phyloP scores from a whole-genome alignment of 2,329 filamentous ascomycete genomes.

The Karstenula rhodostoma region DNA sequence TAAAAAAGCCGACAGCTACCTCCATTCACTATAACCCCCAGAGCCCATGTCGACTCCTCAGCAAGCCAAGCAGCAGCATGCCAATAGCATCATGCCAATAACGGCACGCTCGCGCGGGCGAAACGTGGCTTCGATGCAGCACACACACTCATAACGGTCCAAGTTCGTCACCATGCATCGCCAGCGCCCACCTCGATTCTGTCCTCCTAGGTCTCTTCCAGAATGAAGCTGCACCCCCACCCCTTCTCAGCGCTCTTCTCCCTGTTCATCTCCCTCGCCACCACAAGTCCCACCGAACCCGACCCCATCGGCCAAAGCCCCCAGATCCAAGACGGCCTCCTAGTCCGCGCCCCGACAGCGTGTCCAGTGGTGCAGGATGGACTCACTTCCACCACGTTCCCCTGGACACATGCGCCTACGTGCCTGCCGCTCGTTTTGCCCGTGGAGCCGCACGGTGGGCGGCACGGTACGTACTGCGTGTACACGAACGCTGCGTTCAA shows the following conservation, averaged over 20 bases:
- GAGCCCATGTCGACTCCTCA: slow-evolving; percentile 16
- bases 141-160: neutral
- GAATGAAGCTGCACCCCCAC: neutral
- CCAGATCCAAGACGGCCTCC: slow-evolving; percentile 29
- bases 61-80: slow-evolving; percentile 13
- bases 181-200: neutral
- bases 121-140: slow-evolving; percentile 25
- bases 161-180: neutral
- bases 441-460: slow-evolving; percentile 13
- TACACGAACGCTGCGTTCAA: slow-evolving; percentile 39
- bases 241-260: neutral
- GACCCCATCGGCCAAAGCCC: slow-evolving; percentile 26
- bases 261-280: neutral
- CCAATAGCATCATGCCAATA: slow-evolving; percentile 5
- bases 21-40: slow-evolving; percentile 9
- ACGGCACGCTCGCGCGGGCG: slow-evolving; percentile 1
- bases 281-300: neutral
- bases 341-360: slow-evolving; percentile 21
- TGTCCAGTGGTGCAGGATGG: slow-evolving; percentile 37
- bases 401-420: slow-evolving; percentile 41
- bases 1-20: slow-evolving; percentile 11
- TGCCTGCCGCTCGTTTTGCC: slow-evolving; percentile 30
- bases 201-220: neutral
- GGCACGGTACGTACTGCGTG: slow-evolving; percentile 31
- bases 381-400: slow-evolving; percentile 34